Percentiles rank a stretch among this genome's conserved stretches.
Conservation (phyloP, 192 early-diverging fungal species). For the Backusella circina region DNA sequence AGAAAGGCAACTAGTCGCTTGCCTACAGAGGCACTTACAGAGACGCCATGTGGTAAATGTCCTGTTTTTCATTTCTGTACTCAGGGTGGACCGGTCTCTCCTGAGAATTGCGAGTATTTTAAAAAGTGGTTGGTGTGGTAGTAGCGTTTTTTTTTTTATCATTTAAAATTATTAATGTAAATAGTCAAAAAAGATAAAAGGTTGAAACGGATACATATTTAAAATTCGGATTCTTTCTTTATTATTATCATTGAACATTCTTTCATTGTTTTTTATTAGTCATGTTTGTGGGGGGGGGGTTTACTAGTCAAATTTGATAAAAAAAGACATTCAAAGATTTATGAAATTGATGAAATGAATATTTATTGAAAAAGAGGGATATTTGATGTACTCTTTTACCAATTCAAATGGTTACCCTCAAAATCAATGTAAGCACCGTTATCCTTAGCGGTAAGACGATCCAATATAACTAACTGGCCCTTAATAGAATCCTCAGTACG, state of each 20-base stretch:
- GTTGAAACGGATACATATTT: too few relatives aligned
- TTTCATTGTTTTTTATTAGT: too few relatives aligned
- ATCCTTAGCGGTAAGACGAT: not conserved
- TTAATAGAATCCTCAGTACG: not conserved
- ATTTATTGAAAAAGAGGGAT: too few relatives aligned
- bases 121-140: slow-evolving; percentile 76
- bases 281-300: too few relatives aligned
- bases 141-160: too few relatives aligned
- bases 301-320: too few relatives aligned
- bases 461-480: slow-evolving; percentile 5
- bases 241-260: too few relatives aligned
- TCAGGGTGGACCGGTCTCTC: slow-evolving; percentile 69
- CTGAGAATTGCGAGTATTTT: slow-evolving; percentile 76
- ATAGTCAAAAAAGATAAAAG: not conserved
- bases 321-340: too few relatives aligned
- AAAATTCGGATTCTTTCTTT: too few relatives aligned
- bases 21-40: slow-evolving; percentile 56
- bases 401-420: slow-evolving; percentile 4
- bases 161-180: not conserved
- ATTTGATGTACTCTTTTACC: slow-evolving; percentile 14
- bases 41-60: slow-evolving; percentile 88
- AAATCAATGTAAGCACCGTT: slow-evolving; percentile 20
- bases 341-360: too few relatives aligned
- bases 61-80: slow-evolving; percentile 75
- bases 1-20: slow-evolving; percentile 32